Base-by-base conservation (phyloP, 768 basidiomycete genomes). In the Suillus brevipes region DNA sequence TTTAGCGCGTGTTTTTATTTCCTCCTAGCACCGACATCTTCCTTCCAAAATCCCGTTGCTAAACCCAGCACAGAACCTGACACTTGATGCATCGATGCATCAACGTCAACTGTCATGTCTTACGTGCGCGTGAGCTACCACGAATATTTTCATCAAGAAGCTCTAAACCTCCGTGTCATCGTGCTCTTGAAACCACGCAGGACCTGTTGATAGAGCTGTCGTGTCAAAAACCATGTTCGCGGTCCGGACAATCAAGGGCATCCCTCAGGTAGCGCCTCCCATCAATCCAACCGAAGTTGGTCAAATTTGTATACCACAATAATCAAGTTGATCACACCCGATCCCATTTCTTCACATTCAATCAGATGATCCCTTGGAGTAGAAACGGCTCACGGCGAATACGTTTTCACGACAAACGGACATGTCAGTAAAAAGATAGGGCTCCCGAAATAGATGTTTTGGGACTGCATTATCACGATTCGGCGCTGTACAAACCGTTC, bases 141-240 rank as follows among this genome's bases (percentile, higher is more conserved):
- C 55, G 10, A 23, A 50, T 7, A 42, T 50, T 14, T 28, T 13
- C 37, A 57, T 57, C 56, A 57, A 57, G 36, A 23, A 16, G 56
- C 14, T 56, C 23, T 2, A 37, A 57, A 14, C n/a, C 13, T 38
- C 31, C 37, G 13, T 23, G 20, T n/a, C 20, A 7, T 20, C n/a
- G 50, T 52, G 25, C 20, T 52, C 50, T 23, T 57, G 14, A 25
- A 36, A n/a, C 4, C 91, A 1, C 89, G 93, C 38, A 87, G 84
- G 71, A 92, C 91, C 6, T 93, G 6, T 36, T 8, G 34, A 91
- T 69, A 85, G 91, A 8, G 89, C 92, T 0, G 83, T 93, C 0
- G 77, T 94, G 23, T 92, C 92, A 4, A 89, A 91, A 70, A 90
- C 93, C 0, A 84, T 74, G 53, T 73, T 92, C 12, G 81, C 93